These are phyloP conservation scores for Pestalotiopsis fici DNA, from an alignment of 2,329 filamentous ascomycete genomes.

Conservation along the genomic window DNA sequence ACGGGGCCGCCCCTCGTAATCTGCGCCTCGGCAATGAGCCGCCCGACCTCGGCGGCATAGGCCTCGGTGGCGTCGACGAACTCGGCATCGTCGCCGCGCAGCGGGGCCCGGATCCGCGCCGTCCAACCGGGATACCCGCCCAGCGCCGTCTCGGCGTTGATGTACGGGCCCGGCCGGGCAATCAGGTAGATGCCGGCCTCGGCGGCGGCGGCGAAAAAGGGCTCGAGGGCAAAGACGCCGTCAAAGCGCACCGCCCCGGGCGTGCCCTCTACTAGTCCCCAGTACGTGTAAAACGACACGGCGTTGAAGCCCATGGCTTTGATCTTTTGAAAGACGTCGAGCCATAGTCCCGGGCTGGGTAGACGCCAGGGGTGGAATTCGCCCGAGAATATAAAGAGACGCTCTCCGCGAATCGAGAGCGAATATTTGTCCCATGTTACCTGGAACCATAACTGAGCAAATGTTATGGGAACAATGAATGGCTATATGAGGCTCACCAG, in stretches of 20 bases:
- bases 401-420: constrained; percentile 64
- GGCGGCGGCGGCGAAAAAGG: constrained; percentile 75
- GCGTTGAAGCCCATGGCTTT: constrained; percentile 79
- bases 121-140: constrained; percentile 84
- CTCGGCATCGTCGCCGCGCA: constrained; percentile 62
- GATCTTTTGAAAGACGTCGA: constrained; percentile 81
- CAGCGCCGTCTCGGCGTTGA: constrained; percentile 66
- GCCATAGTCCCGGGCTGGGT: constrained; percentile 50
- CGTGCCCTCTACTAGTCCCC: constrained; percentile 76
- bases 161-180: constrained; percentile 69
- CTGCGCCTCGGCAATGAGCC: constrained; percentile 71
- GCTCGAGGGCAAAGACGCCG: constrained; percentile 71
- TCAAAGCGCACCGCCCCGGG: constrained; percentile 69
- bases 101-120: constrained; percentile 61
- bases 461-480: too few relatives aligned
- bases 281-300: constrained; percentile 79
- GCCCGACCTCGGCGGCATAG: constrained; percentile 63
- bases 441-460: background rate
- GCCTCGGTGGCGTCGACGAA: constrained; percentile 65
- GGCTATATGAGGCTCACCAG: background rate
- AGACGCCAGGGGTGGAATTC: constrained; percentile 65
- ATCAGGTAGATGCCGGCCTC: constrained; percentile 77
- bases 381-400: constrained; percentile 65
- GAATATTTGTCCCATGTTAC: constrained; percentile 72
- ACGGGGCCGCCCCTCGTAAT: constrained; percentile 83